Percentiles rank a stretch among this genome's conserved stretches.
phyloP scores from a whole-genome alignment of 2,329 filamentous ascomycete species.

The Sphaceloma murrayae region DNA sequence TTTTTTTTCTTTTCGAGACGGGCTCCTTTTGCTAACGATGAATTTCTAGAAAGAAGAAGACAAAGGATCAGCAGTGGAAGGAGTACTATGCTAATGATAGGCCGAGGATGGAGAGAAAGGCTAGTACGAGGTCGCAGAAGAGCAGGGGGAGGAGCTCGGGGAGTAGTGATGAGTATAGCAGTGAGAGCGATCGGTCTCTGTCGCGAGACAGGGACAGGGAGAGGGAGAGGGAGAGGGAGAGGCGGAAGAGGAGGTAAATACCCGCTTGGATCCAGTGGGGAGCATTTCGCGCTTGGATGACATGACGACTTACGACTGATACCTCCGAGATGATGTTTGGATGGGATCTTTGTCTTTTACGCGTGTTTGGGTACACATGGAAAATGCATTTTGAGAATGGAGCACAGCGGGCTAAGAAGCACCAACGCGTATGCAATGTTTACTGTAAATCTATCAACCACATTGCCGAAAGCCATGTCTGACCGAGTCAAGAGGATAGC shows the following conservation, averaged over 20 bases:
- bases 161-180: neutral
- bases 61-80: slow-evolving; percentile 8
- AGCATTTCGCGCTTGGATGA: neutral
- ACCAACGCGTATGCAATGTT: too few relatives aligned
- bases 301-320: slow-evolving; percentile 12
- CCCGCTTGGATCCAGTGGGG: too few relatives aligned
- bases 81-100: slow-evolving; percentile 14
- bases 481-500: too few relatives aligned
- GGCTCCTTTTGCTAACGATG: neutral
- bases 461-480: too few relatives aligned
- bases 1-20: too few relatives aligned
- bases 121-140: slow-evolving; percentile 1
- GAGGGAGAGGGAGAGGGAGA: neutral
- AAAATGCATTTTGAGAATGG: too few relatives aligned
- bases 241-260: neutral
- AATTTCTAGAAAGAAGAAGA: neutral
- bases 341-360: neutral
- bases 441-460: neutral
- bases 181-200: neutral
- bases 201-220: slow-evolving; percentile 2
- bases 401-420: too few relatives aligned
- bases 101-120: slow-evolving; percentile 1
- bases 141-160: neutral
- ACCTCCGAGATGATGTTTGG: too few relatives aligned
- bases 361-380: too few relatives aligned